phyloP scores from a whole-genome alignment of 192 early-diverging fungal species.

The Coemansia erecta region DNA sequence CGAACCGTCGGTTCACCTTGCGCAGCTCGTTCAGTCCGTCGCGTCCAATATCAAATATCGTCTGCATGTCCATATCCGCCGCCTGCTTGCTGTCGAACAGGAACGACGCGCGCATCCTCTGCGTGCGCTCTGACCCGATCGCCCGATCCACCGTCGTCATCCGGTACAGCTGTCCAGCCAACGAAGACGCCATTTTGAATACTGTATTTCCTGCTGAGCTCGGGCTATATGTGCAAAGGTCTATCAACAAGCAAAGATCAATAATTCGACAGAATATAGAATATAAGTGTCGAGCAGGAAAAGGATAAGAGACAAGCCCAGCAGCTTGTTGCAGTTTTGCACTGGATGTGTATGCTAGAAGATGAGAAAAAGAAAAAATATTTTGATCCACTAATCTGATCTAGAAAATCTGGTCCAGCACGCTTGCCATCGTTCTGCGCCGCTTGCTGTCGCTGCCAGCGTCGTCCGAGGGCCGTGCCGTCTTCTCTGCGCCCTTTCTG shows the following conservation, averaged over 20 bases:
- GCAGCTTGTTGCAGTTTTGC: neutral
- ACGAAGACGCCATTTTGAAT: constrained; percentile 56
- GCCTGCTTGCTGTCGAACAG: constrained; percentile 81
- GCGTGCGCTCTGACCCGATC: constrained; percentile 55
- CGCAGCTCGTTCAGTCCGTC: constrained; percentile 76
- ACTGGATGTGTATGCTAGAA: no score
- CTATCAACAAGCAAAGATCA: neutral
- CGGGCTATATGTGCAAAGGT: no score
- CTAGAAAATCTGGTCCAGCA: constrained; percentile 57
- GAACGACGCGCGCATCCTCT: constrained; percentile 70
- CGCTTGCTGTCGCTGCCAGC: constrained; percentile 17
- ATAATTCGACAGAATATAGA: neutral
- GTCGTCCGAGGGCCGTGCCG: neutral
- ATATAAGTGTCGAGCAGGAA: neutral
- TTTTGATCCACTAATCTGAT: neutral
- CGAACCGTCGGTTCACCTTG: constrained; percentile 63
- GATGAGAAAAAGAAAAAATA: constrained; percentile 3
- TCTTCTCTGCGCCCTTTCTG: constrained; percentile 12
- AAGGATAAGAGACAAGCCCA: neutral
- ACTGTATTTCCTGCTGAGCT: no score
- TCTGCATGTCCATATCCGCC: constrained; percentile 84
- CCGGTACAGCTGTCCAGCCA: constrained; percentile 64
- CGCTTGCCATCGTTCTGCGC: constrained; percentile 42
- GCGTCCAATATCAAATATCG: constrained; percentile 79
- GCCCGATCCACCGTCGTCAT: constrained; percentile 62